A percentile compares a stretch with the other conserved stretches of the same genome.
Conservation (phyloP, 768 basidiomycete species). For the Lyophyllum shimeji region DNA sequence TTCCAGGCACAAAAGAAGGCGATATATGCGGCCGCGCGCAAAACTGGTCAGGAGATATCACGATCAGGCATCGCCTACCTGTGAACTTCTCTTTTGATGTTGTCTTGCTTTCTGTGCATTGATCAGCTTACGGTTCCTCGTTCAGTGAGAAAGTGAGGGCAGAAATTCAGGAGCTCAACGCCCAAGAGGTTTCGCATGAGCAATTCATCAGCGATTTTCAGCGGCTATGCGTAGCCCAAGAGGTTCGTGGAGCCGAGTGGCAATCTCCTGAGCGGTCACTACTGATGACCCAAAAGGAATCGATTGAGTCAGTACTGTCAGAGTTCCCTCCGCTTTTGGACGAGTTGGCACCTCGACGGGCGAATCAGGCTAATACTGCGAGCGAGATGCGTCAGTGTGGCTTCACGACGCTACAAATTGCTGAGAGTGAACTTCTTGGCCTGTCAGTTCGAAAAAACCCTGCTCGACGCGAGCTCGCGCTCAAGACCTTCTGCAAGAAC, state of each 20-base stretch:
- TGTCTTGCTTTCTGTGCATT: not conserved
- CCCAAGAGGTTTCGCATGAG: constrained; percentile 27
- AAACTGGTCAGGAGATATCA: constrained; percentile 26
- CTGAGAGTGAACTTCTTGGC: not conserved
- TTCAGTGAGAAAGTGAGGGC: constrained; percentile 31
- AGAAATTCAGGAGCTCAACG: constrained; percentile 24
- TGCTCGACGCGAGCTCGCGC: constrained; percentile 24
- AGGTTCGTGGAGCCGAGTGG: constrained; percentile 18
- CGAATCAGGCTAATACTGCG: constrained; percentile 31
- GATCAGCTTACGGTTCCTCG: not conserved
- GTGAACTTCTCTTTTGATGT: constrained; percentile 19
- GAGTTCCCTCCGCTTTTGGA: constrained; percentile 28
- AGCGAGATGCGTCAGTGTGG: constrained; percentile 35
- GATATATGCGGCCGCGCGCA: constrained; percentile 33
- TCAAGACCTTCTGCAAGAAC: constrained; percentile 28
- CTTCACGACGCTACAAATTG: not conserved
- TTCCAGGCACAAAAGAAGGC: constrained; percentile 32
- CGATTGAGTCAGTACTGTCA: constrained; percentile 20
- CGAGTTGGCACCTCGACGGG: constrained; percentile 33
- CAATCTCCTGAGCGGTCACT: not conserved
- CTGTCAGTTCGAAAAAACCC: constrained; percentile 28
- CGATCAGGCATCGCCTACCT: constrained; percentile 27
- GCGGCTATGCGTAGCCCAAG: constrained; percentile 21
- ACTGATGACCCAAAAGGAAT: constrained; percentile 17
- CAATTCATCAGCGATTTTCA: constrained; percentile 25